Evolutionary conservation across 2,329 filamentous ascomycete genomes (phyloP).

Genomic region (Alternaria ventricosa): DNA sequence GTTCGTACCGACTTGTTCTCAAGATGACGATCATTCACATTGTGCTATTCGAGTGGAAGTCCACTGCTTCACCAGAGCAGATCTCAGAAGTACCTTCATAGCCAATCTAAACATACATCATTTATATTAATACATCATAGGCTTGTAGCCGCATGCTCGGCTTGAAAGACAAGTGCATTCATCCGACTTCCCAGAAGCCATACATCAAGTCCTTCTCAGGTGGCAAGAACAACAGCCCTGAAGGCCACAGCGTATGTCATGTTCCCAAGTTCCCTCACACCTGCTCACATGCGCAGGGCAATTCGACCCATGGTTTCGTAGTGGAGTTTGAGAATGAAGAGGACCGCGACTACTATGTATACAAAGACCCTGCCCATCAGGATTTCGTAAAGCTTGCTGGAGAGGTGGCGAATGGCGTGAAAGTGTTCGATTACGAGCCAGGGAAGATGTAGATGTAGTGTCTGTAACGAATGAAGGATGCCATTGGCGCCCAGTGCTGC

Average conservation of each 20-base stretch:
- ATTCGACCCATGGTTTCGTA: constrained; percentile 73
- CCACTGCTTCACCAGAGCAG: constrained; percentile 55
- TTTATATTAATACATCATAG: constrained; percentile 46
- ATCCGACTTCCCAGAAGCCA: constrained; percentile 63
- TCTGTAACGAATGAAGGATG: neutral
- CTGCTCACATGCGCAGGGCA: constrained; percentile 52
- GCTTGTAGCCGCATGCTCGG: constrained; percentile 63
- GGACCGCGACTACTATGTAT: constrained; percentile 73
- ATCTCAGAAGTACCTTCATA: constrained; percentile 59
- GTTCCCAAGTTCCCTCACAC: neutral
- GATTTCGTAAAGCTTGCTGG: constrained; percentile 63
- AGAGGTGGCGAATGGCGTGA: constrained; percentile 59
- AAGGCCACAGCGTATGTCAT: constrained; percentile 58
- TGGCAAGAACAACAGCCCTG: constrained; percentile 67
- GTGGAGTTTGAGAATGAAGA: constrained; percentile 68
- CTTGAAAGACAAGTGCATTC: constrained; percentile 65
- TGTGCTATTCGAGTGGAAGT: constrained; percentile 71
- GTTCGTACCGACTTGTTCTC: neutral
- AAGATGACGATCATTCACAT: constrained; percentile 71
- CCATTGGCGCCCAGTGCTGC: too few species aligned
- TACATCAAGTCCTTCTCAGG: constrained; percentile 67
- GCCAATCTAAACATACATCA: neutral
- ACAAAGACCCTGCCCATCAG: constrained; percentile 68
- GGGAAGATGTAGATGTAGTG: constrained; percentile 54
- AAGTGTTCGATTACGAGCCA: constrained; percentile 66